Percentiles rank a stretch among this genome's conserved stretches.
Conservation (phyloP, 2,329 filamentous ascomycete species). For the Basipetospora chlamydospora region DNA sequence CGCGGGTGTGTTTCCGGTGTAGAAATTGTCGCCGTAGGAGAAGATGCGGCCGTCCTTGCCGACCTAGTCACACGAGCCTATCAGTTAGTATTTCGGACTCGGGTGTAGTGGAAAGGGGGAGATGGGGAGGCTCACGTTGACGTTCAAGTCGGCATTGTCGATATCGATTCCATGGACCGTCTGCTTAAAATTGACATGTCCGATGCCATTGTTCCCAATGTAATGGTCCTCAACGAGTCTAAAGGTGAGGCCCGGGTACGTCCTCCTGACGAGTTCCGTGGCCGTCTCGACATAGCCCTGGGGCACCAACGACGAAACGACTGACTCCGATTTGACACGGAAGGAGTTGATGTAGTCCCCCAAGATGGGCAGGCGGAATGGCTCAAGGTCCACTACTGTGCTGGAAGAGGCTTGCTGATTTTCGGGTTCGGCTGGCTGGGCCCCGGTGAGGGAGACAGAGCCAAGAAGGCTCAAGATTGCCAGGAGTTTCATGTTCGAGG, state of each 20-base stretch:
- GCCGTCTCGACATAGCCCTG: constrained; percentile 26
- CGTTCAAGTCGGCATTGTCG: constrained; percentile 46
- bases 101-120: no score
- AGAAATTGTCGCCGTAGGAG: constrained; percentile 38
- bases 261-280: constrained; percentile 25
- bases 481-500: neutral
- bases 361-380: constrained; percentile 17
- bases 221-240: constrained; percentile 38
- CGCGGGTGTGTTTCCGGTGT: constrained; percentile 26
- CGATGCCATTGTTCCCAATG: constrained; percentile 37
- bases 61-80: constrained; percentile 28
- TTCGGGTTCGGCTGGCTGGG: neutral
- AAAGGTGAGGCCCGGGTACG: constrained; percentile 25
- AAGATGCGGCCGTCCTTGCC: constrained; percentile 38
- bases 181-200: constrained; percentile 45
- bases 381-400: constrained; percentile 18
- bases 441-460: neutral
- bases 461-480: neutral
- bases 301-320: constrained; percentile 8
- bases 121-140: constrained; percentile 35
- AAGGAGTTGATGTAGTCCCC: constrained; percentile 17
- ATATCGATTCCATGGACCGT: constrained; percentile 42
- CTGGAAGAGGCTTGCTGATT: constrained; percentile 7
- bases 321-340: neutral
- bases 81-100: no score